A percentile compares a stretch with the other conserved stretches of the same genome.
Evolutionary conservation across 371 early-diverging fungal genomes (phyloP).

Genomic region (Mortierella sp.): DNA sequence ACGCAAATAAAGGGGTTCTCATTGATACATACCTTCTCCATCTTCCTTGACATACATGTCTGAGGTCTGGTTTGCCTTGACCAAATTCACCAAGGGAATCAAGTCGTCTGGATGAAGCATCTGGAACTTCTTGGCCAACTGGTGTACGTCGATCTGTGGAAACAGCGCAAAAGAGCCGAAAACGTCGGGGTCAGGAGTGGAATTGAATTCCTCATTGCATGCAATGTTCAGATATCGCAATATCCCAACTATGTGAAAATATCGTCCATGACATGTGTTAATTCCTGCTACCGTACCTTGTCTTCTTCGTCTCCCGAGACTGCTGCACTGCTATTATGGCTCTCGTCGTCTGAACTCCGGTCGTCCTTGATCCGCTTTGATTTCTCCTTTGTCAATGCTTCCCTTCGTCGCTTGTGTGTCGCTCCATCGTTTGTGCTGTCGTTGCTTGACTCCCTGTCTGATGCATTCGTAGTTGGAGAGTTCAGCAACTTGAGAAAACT

Average conservation of each 20-base stretch:
- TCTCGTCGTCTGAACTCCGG: slow-evolving; percentile 56
- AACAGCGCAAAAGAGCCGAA: background rate
- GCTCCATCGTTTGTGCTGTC: slow-evolving; percentile 38
- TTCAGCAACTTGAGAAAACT: slow-evolving; percentile 46
- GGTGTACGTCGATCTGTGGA: slow-evolving; percentile 44
- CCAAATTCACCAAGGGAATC: slow-evolving; percentile 54
- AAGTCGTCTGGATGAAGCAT: slow-evolving; percentile 55
- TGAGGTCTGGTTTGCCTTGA: slow-evolving; percentile 54
- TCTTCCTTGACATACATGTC: slow-evolving; percentile 63
- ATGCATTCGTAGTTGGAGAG: slow-evolving; percentile 15
- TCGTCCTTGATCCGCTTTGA: slow-evolving; percentile 43
- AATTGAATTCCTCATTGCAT: background rate
- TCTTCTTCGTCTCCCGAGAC: slow-evolving; percentile 51
- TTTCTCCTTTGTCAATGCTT: slow-evolving; percentile 40
- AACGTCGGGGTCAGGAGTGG: background rate
- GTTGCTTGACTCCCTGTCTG: slow-evolving; percentile 46
- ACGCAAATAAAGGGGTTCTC: background rate
- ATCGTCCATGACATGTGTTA: background rate
- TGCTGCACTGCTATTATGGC: slow-evolving; percentile 40
- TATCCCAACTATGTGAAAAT: too few relatives aligned
- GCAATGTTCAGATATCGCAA: background rate
- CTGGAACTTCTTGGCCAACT: slow-evolving; percentile 59
- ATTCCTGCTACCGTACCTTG: slow-evolving; percentile 22
- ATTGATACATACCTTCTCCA: slow-evolving; percentile 49
- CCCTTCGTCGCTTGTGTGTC: slow-evolving; percentile 50